A percentile compares a stretch with the other conserved stretches of the same genome.
Evolutionary conservation across 1,284 basidiomycete species (phyloP).

Genomic region (Trametes pubescens): DNA sequence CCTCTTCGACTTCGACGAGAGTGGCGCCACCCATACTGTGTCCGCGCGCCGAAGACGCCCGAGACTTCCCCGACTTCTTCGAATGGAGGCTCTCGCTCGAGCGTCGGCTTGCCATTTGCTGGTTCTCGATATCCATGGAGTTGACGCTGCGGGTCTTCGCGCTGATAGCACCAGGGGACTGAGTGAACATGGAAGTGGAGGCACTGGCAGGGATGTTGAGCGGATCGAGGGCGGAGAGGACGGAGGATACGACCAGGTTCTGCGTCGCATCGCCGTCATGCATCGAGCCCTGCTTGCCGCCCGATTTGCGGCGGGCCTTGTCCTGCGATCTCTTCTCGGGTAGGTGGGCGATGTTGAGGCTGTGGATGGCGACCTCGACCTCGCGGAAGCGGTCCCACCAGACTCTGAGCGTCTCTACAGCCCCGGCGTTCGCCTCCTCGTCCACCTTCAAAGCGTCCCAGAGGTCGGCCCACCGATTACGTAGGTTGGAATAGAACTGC

Average conservation of each 20-base stretch:
- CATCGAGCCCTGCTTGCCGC: constrained; percentile 19
- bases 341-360: constrained; percentile 52
- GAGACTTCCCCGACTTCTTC: constrained; percentile 48
- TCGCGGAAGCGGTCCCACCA: constrained; percentile 74
- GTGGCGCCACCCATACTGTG: constrained; percentile 33
- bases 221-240: constrained; percentile 32
- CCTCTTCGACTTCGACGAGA: constrained; percentile 26
- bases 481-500: constrained; percentile 63
- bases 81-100: constrained; percentile 55
- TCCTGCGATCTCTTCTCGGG: constrained; percentile 34
- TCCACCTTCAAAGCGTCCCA: constrained; percentile 83
- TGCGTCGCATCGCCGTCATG: constrained; percentile 28
- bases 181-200: constrained; percentile 15
- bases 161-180: constrained; percentile 21
- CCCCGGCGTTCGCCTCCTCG: constrained; percentile 71
- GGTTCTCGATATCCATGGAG: constrained; percentile 28
- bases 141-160: constrained; percentile 32
- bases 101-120: constrained; percentile 28
- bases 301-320: constrained; percentile 27
- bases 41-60: constrained; percentile 32
- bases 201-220: constrained; percentile 20
- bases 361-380: constrained; percentile 57
- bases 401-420: constrained; percentile 69
- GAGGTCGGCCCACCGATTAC: constrained; percentile 72
- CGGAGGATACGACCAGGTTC: constrained; percentile 29